These are phyloP conservation scores for Chiua virens DNA, from an alignment of 768 basidiomycete genomes.

Conservation along the genomic window DNA sequence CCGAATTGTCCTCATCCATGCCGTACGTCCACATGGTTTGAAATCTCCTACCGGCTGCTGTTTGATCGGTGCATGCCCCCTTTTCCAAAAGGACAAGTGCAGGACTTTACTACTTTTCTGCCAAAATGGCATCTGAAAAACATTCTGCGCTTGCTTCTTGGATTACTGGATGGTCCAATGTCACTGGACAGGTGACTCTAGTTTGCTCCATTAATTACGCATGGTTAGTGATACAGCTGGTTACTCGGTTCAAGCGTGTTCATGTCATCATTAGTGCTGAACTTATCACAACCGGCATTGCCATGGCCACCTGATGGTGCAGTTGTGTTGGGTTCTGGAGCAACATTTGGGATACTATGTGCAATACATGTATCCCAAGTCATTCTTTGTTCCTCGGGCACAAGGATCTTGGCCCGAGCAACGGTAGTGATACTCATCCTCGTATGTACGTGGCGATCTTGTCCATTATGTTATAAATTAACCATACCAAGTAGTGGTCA, in stretches of 20 bases:
- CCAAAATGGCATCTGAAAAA: constrained; percentile 26
- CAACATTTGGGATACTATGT: constrained; percentile 23
- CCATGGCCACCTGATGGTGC: constrained; percentile 24
- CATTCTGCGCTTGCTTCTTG: constrained; percentile 27
- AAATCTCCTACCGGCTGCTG: not conserved
- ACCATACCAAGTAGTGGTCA: constrained; percentile 15
- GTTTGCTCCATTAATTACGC: constrained; percentile 24
- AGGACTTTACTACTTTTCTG: constrained; percentile 28
- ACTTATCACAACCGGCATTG: constrained; percentile 17
- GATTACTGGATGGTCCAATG: constrained; percentile 30
- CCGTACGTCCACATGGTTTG: constrained; percentile 12
- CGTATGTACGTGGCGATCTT: constrained; percentile 9
- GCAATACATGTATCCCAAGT: constrained; percentile 17
- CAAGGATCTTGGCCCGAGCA: constrained; percentile 24
- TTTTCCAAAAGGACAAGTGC: constrained; percentile 18
- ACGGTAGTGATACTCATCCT: constrained; percentile 13
- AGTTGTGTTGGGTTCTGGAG: constrained; percentile 16
- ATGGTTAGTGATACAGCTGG: constrained; percentile 9
- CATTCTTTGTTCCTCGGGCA: constrained; percentile 22
- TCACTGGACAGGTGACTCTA: constrained; percentile 25
- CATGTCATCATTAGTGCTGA: constrained; percentile 13
- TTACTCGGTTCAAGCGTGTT: not conserved
- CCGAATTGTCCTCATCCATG: constrained; percentile 21
- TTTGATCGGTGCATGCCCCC: not conserved
- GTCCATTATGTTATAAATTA: not conserved